Base-by-base conservation (phyloP, 2,329 filamentous ascomycete species). In the Claviceps pazoutovae region DNA sequence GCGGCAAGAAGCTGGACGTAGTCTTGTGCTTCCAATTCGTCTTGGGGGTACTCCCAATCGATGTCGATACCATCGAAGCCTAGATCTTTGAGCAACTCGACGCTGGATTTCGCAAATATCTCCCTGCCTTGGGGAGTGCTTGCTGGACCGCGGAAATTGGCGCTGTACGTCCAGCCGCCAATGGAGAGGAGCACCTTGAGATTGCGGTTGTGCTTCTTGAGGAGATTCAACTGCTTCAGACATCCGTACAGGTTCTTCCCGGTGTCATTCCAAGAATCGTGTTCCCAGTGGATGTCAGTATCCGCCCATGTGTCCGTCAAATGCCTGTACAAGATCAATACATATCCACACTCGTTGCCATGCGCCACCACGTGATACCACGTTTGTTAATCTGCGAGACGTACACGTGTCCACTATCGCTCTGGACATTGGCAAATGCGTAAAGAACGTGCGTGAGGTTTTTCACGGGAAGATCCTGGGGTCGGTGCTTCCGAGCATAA, bases 381-480 rank as follows among this genome's bases (percentile, higher is more conserved):
- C 30, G 30, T 34, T 39, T 30, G 8, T 45, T 44, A 26, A 23
- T 39, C 11, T 49, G 41, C n/a, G 17, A 46, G n/a, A 50, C 66
- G 58, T 67, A 85, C 67, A 94, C 88, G 67, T 94, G 87, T 48
- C 91, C 91, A 36, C 77, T 80, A 3, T 91, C 86, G 2, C 82
- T 75, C 4, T 80, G 78, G 53, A 95, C 79, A 64, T 96, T 94
- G 62, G 88, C 91, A 68, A 97, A 97, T 16, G 90, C 74, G 58
- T 96, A 96, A 16, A 96, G 79, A 4, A 97, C 70, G 62, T 97
- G 91, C 0, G 90, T 97, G 43, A 96, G 78, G 52, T 87, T 84
- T 51, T 89, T 79, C 3, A 76, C 81, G 0, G 87, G 86, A 5
- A 97, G 76, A 63, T 95, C 82, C 62, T 94, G 85, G 0, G 90